Evolutionary conservation across 768 basidiomycete species (phyloP).

Genomic region (Obba rivulosa): DNA sequence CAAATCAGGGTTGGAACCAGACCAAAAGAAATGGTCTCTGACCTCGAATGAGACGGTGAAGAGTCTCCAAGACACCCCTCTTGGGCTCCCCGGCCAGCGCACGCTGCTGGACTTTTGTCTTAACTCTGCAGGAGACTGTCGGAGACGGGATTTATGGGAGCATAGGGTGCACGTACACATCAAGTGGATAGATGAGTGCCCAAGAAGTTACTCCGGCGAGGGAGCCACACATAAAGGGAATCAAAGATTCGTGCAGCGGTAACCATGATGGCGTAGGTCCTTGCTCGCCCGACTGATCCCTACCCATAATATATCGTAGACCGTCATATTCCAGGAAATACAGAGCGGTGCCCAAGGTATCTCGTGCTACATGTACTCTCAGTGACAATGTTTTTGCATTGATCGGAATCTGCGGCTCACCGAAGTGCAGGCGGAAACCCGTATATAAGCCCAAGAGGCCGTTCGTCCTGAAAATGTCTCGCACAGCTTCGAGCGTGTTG

Average conservation of each 20-base stretch:
- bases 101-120: constrained; percentile 95
- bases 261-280: constrained; percentile 80
- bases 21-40: constrained; percentile 10
- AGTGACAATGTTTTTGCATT: not conserved
- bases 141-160: not conserved
- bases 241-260: constrained; percentile 70
- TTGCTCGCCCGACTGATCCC: constrained; percentile 73
- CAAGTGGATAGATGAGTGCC: constrained; percentile 80
- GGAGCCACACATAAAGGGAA: constrained; percentile 90
- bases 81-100: constrained; percentile 75
- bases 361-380: constrained; percentile 54
- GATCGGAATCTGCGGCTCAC: constrained; percentile 34
- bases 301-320: constrained; percentile 81
- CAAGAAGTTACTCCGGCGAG: constrained; percentile 70
- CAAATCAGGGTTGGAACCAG: not conserved
- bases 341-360: constrained; percentile 83
- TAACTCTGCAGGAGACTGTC: constrained; percentile 48
- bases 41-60: constrained; percentile 80
- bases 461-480: constrained; percentile 63
- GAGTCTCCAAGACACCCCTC: constrained; percentile 67
- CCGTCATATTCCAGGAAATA: constrained; percentile 96
- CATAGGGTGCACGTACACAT: constrained; percentile 58
- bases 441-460: constrained; percentile 71
- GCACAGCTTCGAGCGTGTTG: constrained; percentile 71
- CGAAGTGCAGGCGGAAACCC: constrained; percentile 82